Evolutionary conservation across 768 basidiomycete species (phyloP).

Genomic region (Pleurotus giganteus): DNA sequence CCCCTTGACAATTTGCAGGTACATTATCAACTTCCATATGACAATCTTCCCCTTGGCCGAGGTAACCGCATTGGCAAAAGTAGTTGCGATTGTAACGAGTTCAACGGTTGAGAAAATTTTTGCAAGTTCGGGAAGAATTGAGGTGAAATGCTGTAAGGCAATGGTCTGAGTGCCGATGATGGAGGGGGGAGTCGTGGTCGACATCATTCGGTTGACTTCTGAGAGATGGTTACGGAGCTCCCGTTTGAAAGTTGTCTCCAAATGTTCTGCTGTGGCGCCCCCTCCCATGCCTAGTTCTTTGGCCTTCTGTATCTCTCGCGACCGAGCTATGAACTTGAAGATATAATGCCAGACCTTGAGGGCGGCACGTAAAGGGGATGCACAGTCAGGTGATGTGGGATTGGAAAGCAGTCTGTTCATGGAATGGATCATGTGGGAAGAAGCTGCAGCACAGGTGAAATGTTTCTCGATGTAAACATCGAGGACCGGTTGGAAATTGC

Average conservation of each 20-base stretch:
- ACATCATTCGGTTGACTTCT: constrained; percentile 90
- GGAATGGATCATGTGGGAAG: constrained; percentile 81
- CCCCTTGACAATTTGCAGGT: constrained; percentile 86
- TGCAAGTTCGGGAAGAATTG: constrained; percentile 83
- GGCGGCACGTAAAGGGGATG: constrained; percentile 79
- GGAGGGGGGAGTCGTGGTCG: constrained; percentile 68
- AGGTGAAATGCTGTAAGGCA: constrained; percentile 89
- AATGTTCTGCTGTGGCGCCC: constrained; percentile 80
- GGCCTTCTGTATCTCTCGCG: constrained; percentile 82
- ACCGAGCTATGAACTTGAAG: constrained; percentile 91
- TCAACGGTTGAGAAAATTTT: constrained; percentile 81
- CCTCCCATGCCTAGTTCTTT: constrained; percentile 78
- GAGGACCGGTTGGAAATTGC: constrained; percentile 90
- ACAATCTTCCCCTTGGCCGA: constrained; percentile 82
- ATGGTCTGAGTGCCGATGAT: constrained; percentile 96
- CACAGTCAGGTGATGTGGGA: constrained; percentile 70
- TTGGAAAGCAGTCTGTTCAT: constrained; percentile 81
- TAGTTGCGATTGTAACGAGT: constrained; percentile 81
- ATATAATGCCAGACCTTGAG: constrained; percentile 97
- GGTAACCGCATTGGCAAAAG: constrained; percentile 82
- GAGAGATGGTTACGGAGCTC: constrained; percentile 75
- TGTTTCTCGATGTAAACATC: constrained; percentile 92
- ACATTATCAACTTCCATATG: constrained; percentile 93
- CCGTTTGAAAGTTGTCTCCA: constrained; percentile 81
- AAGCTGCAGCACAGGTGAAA: constrained; percentile 77